A percentile compares a stretch with the other conserved stretches of the same genome.
Conservation (phyloP, 2,329 filamentous ascomycete species). For the Botryotinia convoluta region DNA sequence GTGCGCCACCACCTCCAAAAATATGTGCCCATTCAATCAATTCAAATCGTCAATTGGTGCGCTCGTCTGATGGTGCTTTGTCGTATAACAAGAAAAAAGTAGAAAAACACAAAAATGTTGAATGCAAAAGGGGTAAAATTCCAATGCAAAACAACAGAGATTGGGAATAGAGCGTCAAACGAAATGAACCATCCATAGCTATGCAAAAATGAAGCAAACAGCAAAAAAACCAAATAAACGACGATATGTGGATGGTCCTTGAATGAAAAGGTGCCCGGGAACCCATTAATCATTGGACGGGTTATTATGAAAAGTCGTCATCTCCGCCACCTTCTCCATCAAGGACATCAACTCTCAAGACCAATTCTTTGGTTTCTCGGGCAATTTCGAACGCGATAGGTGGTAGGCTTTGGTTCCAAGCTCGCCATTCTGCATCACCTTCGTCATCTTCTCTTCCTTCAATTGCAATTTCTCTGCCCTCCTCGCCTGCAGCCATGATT, state of each 20-base stretch:
- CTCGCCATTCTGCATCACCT: conserved; percentile 55
- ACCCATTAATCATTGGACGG: background rate
- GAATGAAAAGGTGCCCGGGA: background rate
- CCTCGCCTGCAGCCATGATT: conserved; percentile 61
- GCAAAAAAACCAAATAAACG: background rate
- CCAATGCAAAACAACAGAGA: conserved; percentile 8
- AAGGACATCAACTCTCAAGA: conserved; percentile 46
- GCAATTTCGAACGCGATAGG: conserved; percentile 87
- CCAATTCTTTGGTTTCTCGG: conserved; percentile 74
- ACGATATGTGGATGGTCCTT: background rate
- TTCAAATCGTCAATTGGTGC: conserved; percentile 11
- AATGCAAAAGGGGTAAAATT: background rate
- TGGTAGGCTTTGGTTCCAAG: conserved; percentile 69
- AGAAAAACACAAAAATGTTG: conserved; percentile 8
- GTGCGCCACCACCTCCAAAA: background rate
- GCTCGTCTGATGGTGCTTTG: conserved; percentile 3
- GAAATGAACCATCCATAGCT: conserved; percentile 14
- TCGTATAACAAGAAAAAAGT: conserved; percentile 12
- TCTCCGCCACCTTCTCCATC: conserved; percentile 32
- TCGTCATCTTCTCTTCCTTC: conserved; percentile 51
- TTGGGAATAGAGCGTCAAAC: conserved; percentile 9
- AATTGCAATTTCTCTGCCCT: conserved; percentile 58
- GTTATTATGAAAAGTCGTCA: conserved; percentile 31
- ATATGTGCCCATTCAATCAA: conserved; percentile 13
- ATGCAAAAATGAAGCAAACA: conserved; percentile 15